A percentile compares a stretch with the other conserved stretches of the same genome.
Evolutionary conservation across 805 yeast species (phyloP).

Genomic region (Yamadazyma akitaensis): DNA sequence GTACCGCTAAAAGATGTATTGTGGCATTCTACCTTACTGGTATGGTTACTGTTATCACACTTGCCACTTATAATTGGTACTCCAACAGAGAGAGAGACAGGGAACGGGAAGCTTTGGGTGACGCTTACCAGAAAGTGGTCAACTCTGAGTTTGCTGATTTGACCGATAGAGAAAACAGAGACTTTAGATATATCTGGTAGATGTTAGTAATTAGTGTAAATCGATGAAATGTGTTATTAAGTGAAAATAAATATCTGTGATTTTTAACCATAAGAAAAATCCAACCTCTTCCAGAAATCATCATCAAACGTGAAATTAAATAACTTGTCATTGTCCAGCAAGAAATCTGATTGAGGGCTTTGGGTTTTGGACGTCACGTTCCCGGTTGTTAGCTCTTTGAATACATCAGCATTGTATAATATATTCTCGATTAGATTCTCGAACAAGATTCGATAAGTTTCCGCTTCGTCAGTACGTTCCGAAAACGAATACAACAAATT

Average conservation of each 20-base stretch:
- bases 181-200: constrained; percentile 14
- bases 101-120: constrained; percentile 8
- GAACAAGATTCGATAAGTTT: constrained; percentile 20
- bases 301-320: constrained; percentile 13
- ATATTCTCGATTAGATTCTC: constrained; percentile 20
- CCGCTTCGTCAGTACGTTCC: constrained; percentile 24
- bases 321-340: constrained; percentile 1
- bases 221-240: too few species aligned
- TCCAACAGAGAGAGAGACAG: constrained; percentile 4
- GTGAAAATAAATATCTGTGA: too few species aligned
- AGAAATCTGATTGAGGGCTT: background rate
- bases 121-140: background rate
- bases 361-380: background rate
- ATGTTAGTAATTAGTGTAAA: too few species aligned
- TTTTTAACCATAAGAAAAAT: background rate
- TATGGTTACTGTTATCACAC: constrained; percentile 1
- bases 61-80: constrained; percentile 20
- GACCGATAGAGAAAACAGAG: constrained; percentile 8
- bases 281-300: constrained; percentile 11
- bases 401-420: constrained; percentile 10
- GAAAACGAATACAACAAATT: constrained; percentile 23
- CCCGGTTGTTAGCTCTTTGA: background rate
- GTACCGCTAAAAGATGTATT: constrained; percentile 28
- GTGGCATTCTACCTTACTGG: constrained; percentile 21
- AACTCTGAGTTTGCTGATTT: constrained; percentile 6